Percentiles rank a stretch among this genome's conserved stretches.
phyloP scores from a whole-genome alignment of 1,284 basidiomycete genomes.

The Boletus calvinii region DNA sequence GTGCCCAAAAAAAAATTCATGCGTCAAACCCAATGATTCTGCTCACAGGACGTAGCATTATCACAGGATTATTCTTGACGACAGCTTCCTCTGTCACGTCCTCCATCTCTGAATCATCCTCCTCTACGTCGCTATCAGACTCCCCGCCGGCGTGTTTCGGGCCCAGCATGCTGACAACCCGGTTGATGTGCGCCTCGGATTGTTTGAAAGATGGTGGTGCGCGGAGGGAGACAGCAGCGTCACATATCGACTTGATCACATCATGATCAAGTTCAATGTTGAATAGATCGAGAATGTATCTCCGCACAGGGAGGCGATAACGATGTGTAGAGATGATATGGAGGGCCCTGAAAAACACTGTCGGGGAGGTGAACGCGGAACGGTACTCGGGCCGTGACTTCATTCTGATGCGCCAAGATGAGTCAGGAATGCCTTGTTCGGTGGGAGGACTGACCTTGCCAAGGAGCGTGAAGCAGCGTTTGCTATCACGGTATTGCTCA shows the following conservation, averaged over 20 bases:
- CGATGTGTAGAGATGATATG: conserved; percentile 85
- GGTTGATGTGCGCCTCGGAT: conserved; percentile 45
- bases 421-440: neutral
- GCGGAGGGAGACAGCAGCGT: conserved; percentile 49
- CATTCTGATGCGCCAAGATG: conserved; percentile 50
- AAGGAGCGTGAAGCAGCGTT: conserved; percentile 88
- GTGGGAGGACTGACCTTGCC: conserved; percentile 56
- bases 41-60: conserved; percentile 58
- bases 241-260: conserved; percentile 51
- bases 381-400: conserved; percentile 78
- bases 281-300: conserved; percentile 93
- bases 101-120: conserved; percentile 52
- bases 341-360: conserved; percentile 80
- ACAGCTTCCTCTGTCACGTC: conserved; percentile 33
- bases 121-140: conserved; percentile 62
- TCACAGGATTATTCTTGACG: conserved; percentile 48
- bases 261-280: conserved; percentile 71
- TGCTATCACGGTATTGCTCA: conserved; percentile 95
- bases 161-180: conserved; percentile 59
- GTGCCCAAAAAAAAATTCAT: conserved; percentile 7
- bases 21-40: conserved; percentile 60
- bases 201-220: conserved; percentile 50
- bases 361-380: conserved; percentile 73
- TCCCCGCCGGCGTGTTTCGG: conserved; percentile 46
- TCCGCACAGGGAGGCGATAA: conserved; percentile 86